Base-by-base conservation (phyloP, 208 protist species). In the Trypanosomatidae sp. region DNA sequence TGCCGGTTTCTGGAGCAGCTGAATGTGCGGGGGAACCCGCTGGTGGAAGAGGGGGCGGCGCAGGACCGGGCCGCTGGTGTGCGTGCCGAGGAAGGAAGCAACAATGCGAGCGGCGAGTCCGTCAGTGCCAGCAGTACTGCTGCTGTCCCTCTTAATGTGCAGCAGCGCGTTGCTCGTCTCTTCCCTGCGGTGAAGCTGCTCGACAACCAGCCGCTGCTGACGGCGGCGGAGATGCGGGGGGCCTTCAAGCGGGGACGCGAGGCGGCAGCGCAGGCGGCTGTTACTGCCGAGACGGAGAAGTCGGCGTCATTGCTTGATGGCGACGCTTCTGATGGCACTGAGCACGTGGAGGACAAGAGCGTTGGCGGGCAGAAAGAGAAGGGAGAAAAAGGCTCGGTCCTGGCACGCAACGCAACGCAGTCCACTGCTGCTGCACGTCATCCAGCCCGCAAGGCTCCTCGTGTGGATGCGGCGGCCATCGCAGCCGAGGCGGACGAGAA, bases 1-100 rank as follows among this genome's bases (percentile, higher is more conserved):
- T 97, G 88, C 76, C 81, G 72, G 33, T 97, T 84, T 67, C 71
- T 97, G 66, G 69, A 80, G 47, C 83, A 93, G 71, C 62, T 97
- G 47, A 85, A 81, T 62, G 56, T 97, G 43, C 74, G 79, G 12
- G 92, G 90, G 8, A 95, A 95, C 79, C 84, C 92, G 7, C 76
- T 94, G 44, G 30, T 88, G 15, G 74, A 80, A 15, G 49, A 78
- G 17, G 74, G 49, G 7, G 74, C 44, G 5, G 15, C n/a, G 55
- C 66, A 77, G 56, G 66, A 77, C 47, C n/a, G 49, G 28, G 58
- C 73, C 19, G 30, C 56, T 0, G 73, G 66, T 1, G 39, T 55
- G 17, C 49, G 10, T 9, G 7, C 3, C 15, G 36, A 17, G 19
- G 67, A 71, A n/a, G n/a, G n/a, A n/a, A n/a, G n/a, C n/a, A n/a